Base-by-base conservation (phyloP, 1,284 basidiomycete species). In the Phlebopus sp. region DNA sequence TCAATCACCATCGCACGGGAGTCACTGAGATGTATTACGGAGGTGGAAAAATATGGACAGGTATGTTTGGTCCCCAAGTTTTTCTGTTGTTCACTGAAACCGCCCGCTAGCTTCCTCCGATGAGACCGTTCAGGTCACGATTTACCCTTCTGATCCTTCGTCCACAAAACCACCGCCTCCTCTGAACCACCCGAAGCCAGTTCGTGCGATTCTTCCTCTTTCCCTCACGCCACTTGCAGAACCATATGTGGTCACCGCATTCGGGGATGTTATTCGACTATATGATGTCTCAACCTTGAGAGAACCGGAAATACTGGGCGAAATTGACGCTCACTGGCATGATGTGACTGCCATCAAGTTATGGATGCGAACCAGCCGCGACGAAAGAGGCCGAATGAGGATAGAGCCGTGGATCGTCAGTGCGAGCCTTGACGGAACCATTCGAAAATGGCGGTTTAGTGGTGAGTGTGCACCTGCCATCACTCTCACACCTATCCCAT, bases 281-380 rank as follows among this genome's bases (percentile, higher is more conserved):
- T 90, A 82, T 55, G 86, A 90, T 58, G 63, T 87, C 37, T 82
- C 83, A 2, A 72, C 76, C 1, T 70, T 72, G 18, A 75, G 83
- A 29, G 78, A 83, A 54, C 82, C 82, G 1, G 84, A 87, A 53
- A 67, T 88, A 34, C 63, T 90, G 15, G 73, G 82, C 14, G 76
- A 81, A 55, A 69, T 91, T 6, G 86, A 93, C 55, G 92, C 80
- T 5, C 94, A 97, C 64, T 92, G 86, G 79, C 90, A 91, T 54
- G 90, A 94, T 56, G 83, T 96, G 9, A 86, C 79, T 5, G 81
- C 78, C 2, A 66, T 97, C 35, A 75, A 76, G 27, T 67, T 86
- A 5, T 96, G 92, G 90, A 66, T 79, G 53, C 75, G 81, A 21
- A 69, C 70, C 46, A 70, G 67, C 5, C 63, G 68, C 14, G 70